Conservation (phyloP, 2,329 filamentous ascomycete species). For the Botryotinia convoluta region DNA sequence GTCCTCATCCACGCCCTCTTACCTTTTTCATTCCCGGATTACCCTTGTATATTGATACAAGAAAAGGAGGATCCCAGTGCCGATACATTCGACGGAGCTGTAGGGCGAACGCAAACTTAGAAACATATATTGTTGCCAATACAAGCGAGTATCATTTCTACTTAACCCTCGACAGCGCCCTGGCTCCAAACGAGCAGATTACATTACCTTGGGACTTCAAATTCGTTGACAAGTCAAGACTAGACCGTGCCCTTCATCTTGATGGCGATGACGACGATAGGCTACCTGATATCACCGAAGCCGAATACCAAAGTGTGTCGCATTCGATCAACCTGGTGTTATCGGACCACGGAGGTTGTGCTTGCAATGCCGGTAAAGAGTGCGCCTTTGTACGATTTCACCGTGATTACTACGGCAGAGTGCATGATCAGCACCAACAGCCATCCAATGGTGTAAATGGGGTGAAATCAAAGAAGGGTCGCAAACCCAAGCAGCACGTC, state of each 20-base stretch:
- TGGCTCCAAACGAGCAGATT: slow-evolving; percentile 62
- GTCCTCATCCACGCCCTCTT: slow-evolving; percentile 66
- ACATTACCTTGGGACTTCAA: slow-evolving; percentile 68
- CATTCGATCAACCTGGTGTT: slow-evolving; percentile 68
- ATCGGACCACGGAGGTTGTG: slow-evolving; percentile 77
- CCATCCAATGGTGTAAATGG: slow-evolving; percentile 35
- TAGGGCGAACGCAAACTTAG: slow-evolving; percentile 81
- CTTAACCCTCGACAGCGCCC: slow-evolving; percentile 78
- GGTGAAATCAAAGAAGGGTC: slow-evolving; percentile 38
- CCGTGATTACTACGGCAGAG: slow-evolving; percentile 52
- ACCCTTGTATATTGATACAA: slow-evolving; percentile 89
- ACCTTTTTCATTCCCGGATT: slow-evolving; percentile 86
- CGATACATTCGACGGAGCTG: slow-evolving; percentile 93
- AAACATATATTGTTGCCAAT: slow-evolving; percentile 70
- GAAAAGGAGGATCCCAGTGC: slow-evolving; percentile 79
- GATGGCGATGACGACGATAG: slow-evolving; percentile 57
- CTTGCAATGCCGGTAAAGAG: slow-evolving; percentile 63
- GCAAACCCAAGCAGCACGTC: slow-evolving; percentile 53
- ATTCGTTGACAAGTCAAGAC: slow-evolving; percentile 54
- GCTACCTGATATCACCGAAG: slow-evolving; percentile 44
- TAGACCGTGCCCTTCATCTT: slow-evolving; percentile 59
- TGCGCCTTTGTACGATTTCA: slow-evolving; percentile 65
- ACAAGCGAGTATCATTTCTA: slow-evolving; percentile 86
- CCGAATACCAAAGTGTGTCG: slow-evolving; percentile 58
- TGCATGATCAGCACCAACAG: slow-evolving; percentile 47